Evolutionary conservation across 345 rosid genomes (phyloP).

Genomic region (Tarenaya hassleriana): DNA sequence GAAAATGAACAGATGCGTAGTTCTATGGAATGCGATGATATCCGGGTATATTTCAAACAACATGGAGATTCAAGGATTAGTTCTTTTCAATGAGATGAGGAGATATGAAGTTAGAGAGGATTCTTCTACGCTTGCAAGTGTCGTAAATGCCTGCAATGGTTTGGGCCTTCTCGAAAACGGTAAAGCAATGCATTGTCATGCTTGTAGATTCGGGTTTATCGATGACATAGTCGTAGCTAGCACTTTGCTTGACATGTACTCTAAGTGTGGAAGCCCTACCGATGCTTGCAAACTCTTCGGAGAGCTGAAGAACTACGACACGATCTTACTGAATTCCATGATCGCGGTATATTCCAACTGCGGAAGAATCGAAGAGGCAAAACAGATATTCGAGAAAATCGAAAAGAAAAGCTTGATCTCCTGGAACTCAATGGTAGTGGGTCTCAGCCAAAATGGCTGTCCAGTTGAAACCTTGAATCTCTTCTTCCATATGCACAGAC

Average conservation of each 20-base stretch:
- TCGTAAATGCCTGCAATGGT: slow-evolving; percentile 51
- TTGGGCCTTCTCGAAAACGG: slow-evolving; percentile 33
- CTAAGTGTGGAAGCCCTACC: slow-evolving; percentile 47
- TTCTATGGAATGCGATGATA: slow-evolving; percentile 77
- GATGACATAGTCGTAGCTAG: slow-evolving; percentile 51
- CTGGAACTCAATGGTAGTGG: slow-evolving; percentile 83
- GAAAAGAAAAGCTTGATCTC: slow-evolving; percentile 61
- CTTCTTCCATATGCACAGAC: slow-evolving; percentile 56
- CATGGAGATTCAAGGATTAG: slow-evolving; percentile 50
- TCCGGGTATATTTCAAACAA: slow-evolving; percentile 57
- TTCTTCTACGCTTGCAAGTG: slow-evolving; percentile 43
- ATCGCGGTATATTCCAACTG: slow-evolving; percentile 60
- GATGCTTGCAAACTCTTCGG: slow-evolving; percentile 64
- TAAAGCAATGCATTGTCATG: slow-evolving; percentile 63
- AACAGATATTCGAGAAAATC: slow-evolving; percentile 45
- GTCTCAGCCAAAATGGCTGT: slow-evolving; percentile 67
- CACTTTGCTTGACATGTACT: slow-evolving; percentile 68
- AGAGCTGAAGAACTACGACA: slow-evolving; percentile 57
- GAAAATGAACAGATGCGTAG: slow-evolving; percentile 35
- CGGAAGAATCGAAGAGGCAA: slow-evolving; percentile 73
- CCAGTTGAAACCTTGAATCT: slow-evolving; percentile 57
- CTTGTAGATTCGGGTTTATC: slow-evolving; percentile 43
- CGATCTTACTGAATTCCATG: slow-evolving; percentile 71
- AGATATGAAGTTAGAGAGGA: slow-evolving; percentile 34
- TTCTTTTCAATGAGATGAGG: slow-evolving; percentile 53